Percentiles rank a stretch among this genome's conserved stretches.
phyloP scores from a whole-genome alignment of 1,284 basidiomycete species.

The Vanrija humicola region DNA sequence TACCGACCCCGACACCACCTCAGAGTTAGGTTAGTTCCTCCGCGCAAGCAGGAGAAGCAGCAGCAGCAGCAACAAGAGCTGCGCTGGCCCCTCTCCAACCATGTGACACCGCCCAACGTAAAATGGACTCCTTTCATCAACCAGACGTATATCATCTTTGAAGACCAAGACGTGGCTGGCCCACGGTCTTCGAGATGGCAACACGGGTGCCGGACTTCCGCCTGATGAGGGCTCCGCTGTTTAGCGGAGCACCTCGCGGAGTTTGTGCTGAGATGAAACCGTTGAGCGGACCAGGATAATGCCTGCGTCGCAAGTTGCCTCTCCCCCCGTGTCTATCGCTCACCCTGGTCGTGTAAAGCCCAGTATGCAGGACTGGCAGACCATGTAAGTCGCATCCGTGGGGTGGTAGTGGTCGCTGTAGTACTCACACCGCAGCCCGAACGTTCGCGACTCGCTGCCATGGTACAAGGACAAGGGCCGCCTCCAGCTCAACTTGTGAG shows the following conservation, averaged over 20 bases:
- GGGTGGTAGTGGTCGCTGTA: too few species aligned
- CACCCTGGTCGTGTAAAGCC: constrained; percentile 16
- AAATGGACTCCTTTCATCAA: too few species aligned
- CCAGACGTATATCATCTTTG: too few species aligned
- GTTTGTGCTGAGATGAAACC: constrained; percentile 52
- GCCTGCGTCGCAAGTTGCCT: constrained; percentile 51
- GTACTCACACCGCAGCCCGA: constrained; percentile 31
- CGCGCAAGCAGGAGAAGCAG: too few species aligned
- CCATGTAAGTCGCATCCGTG: constrained; percentile 37
- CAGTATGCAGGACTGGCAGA: constrained; percentile 39
- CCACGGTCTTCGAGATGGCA: constrained; percentile 28
- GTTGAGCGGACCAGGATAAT: constrained; percentile 52
- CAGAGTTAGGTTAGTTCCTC: too few species aligned
- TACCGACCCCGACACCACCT: too few species aligned
- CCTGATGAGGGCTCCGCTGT: background rate
- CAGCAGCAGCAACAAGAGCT: too few species aligned
- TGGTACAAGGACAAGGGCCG: constrained; percentile 47
- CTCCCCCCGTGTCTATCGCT: constrained; percentile 21
- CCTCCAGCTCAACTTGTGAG: constrained; percentile 50
- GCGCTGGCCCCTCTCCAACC: too few species aligned
- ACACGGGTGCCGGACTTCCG: constrained; percentile 46
- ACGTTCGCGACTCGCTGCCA: constrained; percentile 39
- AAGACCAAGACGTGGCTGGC: too few species aligned
- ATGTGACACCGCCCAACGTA: too few species aligned
- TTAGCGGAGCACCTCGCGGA: constrained; percentile 6